Base-by-base conservation (phyloP, 257 asterid genomes). In the Jaltomata sinuosa region DNA sequence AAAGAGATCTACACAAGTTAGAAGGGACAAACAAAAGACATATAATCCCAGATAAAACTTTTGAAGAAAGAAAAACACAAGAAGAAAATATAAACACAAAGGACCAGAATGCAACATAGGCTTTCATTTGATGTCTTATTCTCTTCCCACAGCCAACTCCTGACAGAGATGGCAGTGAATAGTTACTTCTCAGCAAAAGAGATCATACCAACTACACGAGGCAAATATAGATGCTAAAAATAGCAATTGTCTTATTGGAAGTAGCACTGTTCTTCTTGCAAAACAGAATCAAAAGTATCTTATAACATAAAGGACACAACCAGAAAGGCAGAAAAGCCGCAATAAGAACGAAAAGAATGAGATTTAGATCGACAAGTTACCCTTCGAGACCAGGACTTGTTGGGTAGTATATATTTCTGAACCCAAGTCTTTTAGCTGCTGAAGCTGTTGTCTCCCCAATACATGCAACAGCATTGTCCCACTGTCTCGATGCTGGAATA, bases 381-480 rank as follows among this genome's bases (percentile, higher is more conserved):
- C 98, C 98, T 55, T 92, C 95, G 80, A 93, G 89, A 71, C 98
- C 94, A 47, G 98, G 97, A 81, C 90, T 89, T 79, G 85, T 85
- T 25, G 98, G 98, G 83, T 88, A 86, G 86, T 92, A 93, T 15
- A 94, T 92, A 85, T 90, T 91, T 83, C 83, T 87, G 36, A 94
- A 84, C 25, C 98, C 98, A 45, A 89, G 82, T 78, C 87, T 89
- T 85, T 87, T 93, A 49, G 98, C 98, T 84, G 92, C 94, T 11
- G 76, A 83, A 81, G 97, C 98, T 88, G 97, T 93, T 86, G 98
- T 94, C 89, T 93, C 98, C 34, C 98, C 98, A 34, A 94, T 93
- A 85, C 98, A 94, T 81, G 97, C 97, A 86, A 93, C 93, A 12
- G 93, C 92, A 83, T 89, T 90, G 81, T 74, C 87, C 97, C 96